Conservation (phyloP, 1,139 yeast genomes). For the Lodderomyces oxycetoniae region DNA sequence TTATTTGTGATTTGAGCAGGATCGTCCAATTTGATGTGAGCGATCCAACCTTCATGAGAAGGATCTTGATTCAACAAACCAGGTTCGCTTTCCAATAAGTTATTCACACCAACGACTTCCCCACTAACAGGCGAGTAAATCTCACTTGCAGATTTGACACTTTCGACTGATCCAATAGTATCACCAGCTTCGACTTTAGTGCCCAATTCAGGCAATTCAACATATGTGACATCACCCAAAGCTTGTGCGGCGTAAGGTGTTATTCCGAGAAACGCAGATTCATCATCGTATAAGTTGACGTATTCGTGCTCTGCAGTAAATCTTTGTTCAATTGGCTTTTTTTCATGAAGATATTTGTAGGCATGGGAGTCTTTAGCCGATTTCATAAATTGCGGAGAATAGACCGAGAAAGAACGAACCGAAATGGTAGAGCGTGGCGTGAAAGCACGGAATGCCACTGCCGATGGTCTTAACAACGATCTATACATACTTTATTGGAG, state of each 20-base stretch:
- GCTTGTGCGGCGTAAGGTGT: slow-evolving; percentile 96
- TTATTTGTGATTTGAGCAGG: slow-evolving; percentile 23
- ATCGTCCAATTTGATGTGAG: slow-evolving; percentile 58
- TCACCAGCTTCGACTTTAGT: slow-evolving; percentile 68
- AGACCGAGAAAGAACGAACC: slow-evolving; percentile 7
- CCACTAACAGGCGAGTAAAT: slow-evolving; percentile 87
- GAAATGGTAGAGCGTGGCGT: slow-evolving; percentile 4
- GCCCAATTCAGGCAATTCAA: slow-evolving; percentile 83
- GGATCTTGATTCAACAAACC: slow-evolving; percentile 83
- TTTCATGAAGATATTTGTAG: slow-evolving; percentile 40
- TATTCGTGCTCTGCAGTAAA: slow-evolving; percentile 95
- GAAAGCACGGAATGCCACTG: slow-evolving; percentile 5
- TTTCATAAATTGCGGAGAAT: slow-evolving; percentile 20
- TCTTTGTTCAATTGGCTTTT: slow-evolving; percentile 52
- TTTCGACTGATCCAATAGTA: slow-evolving; percentile 86
- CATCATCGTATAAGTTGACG: slow-evolving; percentile 82
- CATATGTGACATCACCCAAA: slow-evolving; percentile 94
- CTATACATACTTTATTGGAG: slow-evolving; percentile 10
- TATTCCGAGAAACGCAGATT: slow-evolving; percentile 82
- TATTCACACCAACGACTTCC: slow-evolving; percentile 69
- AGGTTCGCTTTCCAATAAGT: slow-evolving; percentile 62
- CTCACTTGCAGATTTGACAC: slow-evolving; percentile 92
- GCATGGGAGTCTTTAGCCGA: slow-evolving; percentile 51
- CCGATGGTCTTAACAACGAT: slow-evolving; percentile 13
- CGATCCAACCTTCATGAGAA: slow-evolving; percentile 91